These are phyloP conservation scores for Microbotryomycetes sp. DNA, from an alignment of 1,284 basidiomycete genomes.

Conservation along the genomic window DNA sequence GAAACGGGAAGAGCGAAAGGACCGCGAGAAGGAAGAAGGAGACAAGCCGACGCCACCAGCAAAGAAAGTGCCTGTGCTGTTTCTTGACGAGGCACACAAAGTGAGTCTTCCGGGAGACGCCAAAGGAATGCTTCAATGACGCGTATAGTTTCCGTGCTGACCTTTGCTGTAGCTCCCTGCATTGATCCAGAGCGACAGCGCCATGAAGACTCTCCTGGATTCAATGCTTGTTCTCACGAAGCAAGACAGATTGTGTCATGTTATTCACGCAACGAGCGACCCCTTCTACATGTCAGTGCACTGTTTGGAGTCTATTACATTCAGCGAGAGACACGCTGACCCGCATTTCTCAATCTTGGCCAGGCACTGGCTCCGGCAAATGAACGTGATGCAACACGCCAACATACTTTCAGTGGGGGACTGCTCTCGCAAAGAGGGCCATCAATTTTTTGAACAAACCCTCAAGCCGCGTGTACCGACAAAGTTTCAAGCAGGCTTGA, in stretches of 20 bases:
- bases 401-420: conserved; percentile 71
- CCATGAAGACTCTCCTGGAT: conserved; percentile 73
- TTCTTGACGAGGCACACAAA: conserved; percentile 76
- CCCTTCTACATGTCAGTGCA: conserved; percentile 66
- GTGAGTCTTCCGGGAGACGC: conserved; percentile 44
- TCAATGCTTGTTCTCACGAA: conserved; percentile 77
- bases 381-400: conserved; percentile 35
- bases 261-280: conserved; percentile 74
- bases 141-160: background rate
- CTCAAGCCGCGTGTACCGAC: conserved; percentile 60
- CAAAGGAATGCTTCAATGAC: background rate
- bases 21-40: conserved; percentile 1
- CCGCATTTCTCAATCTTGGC: background rate
- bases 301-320: too few species aligned
- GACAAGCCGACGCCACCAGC: conserved; percentile 37
- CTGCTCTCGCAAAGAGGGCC: conserved; percentile 61
- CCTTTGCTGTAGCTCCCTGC: conserved; percentile 37
- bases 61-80: conserved; percentile 71
- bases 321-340: background rate
- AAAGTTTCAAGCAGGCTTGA: conserved; percentile 49
- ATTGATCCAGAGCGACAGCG: conserved; percentile 63
- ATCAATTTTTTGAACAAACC: conserved; percentile 57
- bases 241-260: conserved; percentile 69
- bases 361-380: conserved; percentile 19
- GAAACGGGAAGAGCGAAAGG: background rate